Base-by-base conservation (phyloP, 306 rosid genomes). In the Quercus parvula region DNA sequence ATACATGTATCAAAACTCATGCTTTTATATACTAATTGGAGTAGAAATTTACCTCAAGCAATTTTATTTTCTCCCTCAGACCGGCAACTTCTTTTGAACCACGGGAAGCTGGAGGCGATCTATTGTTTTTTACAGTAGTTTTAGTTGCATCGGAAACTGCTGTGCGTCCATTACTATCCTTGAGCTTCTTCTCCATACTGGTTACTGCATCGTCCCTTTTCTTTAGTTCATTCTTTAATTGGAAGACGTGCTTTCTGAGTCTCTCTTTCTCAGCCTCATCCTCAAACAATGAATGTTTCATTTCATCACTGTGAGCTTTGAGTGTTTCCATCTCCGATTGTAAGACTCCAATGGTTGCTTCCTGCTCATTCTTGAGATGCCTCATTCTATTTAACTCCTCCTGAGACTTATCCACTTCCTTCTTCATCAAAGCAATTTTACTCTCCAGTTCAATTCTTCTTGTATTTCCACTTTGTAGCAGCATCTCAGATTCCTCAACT, bases 241-340 rank as follows among this genome's bases (percentile, higher is more conserved):
- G 94, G 33, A 72, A 81, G 44, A 93, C 84, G 84, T 91, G 96
- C 75, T 86, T 88, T 75, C 84, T 84, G 38, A 96, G 88, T 74
- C 89, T 88, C 81, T 82, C 94, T 78, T 89, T 95, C 91, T 91
- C 99, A 44, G 73, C 82, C 79, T 89, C 97, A 25, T 91, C 97
- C 81, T 91, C 89, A 1, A 68, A 78, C 74, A 89, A 72, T 44
- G 92, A 81, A 74, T 74, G 78, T 75, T 85, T 90, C 76, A 92
- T 80, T 86, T 86, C 88, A 75, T 67, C 73, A 76, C 74, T 91
- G 70, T 90, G 92, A 85, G 84, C 78, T 87, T 81, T 93, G 72
- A 87, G 80, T 41, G 81, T 82, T 58, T 91, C 92, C 79, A 88
- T 76, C 86, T 93, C 98, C 4, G 86, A 86, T 74, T 85, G 84